Base-by-base conservation (phyloP, 768 basidiomycete genomes). In the Hypsizygus marmoreus region DNA sequence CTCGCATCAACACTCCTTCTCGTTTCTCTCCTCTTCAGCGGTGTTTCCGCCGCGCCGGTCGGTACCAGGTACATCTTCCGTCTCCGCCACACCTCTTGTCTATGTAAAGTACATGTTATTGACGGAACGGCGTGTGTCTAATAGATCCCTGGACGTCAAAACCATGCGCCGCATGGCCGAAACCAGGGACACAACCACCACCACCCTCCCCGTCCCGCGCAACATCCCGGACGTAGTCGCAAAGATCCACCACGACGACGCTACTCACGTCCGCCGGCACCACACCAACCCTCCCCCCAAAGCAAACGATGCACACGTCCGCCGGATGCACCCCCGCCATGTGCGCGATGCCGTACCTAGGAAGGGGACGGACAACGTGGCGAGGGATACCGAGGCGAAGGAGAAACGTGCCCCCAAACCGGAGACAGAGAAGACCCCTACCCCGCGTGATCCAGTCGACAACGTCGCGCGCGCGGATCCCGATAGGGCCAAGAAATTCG, bases 11-110 rank as follows among this genome's bases (percentile, higher is more conserved):
- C 49, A 13, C 30, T 53, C 30, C 37, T 50, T 36, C 43, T 50
- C 16, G 40, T 50, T 28, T 41, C 42, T 25, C 30, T 56, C 23
- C 40, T 24, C 20, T 43, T 53, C 22, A 42, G 38, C 11, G 28
- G 24, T 23, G 48, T 50, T 9, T 39, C 45, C 16, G 48, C 51
- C 35, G 54, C 54, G 10, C 50, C 51, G 13, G 28, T 52, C 26
- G 50, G 54, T 22, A 47, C 43, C 31, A 33, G 50, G 54, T 55
- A 29, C 25, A 44, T 40, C 19, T 30, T 8, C 13, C 13, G 6
- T 20, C 3, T 43, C 6, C n/a, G n/a, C n/a, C n/a, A n/a, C n/a
- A n/a, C n/a, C n/a, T n/a, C n/a, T n/a, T n/a, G n/a, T n/a, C n/a
- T n/a, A n/a, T n/a, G n/a, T 29, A 10, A 17, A 12, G n/a, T 9